Base-by-base conservation (phyloP, 2,329 filamentous ascomycete species). In the Penicillium polonicum region DNA sequence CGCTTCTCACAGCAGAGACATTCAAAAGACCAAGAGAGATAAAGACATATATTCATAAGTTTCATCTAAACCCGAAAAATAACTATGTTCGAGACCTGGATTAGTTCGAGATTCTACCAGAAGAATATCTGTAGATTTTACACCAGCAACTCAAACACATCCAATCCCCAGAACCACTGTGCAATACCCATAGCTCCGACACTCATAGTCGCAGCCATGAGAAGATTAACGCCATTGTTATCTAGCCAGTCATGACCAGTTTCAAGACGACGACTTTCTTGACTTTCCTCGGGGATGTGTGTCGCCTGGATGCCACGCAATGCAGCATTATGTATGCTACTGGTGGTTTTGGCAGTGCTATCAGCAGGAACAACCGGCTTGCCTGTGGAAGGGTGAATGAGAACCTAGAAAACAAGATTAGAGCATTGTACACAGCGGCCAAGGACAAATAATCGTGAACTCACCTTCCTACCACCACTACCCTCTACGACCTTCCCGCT, bases 221-320 rank as follows among this genome's bases (percentile, higher is more conserved):
- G 74, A 57, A 97, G 85, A 74, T 99, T 99, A 67, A 99, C 92
- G 54, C 90, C 89, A 74, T 99, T 99, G 74, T 99, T 99, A 74
- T 96, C 92, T 57, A 99, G 79, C 60, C 95, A 73, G 71, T 96
- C 84, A 77, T 80, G 50, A 71, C 86, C 91, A 65, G 80, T 88
- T 75, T 90, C 85, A 7, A 88, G 75, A 5, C 86, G 78, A 19
- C 88, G 79, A 51, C 86, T 87, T 59, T 88, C 83, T 66, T 80
- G 81, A 55, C 81, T 60, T 5, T 58, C 51, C 9, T 70, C 65
- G 35, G 65, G 61, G 2, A 62, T 55, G 7, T 50, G 51, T 9
- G 63, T 64, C 5, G 44, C 61, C 29, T 62, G 60, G 8, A 52
- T 65, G 10, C 67, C 65, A 35, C 57, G 67, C 33, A 67, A 45